These are phyloP conservation scores for Blastobotrys illinoisensis DNA, from an alignment of 1,139 yeast genomes.

Conservation along the genomic window DNA sequence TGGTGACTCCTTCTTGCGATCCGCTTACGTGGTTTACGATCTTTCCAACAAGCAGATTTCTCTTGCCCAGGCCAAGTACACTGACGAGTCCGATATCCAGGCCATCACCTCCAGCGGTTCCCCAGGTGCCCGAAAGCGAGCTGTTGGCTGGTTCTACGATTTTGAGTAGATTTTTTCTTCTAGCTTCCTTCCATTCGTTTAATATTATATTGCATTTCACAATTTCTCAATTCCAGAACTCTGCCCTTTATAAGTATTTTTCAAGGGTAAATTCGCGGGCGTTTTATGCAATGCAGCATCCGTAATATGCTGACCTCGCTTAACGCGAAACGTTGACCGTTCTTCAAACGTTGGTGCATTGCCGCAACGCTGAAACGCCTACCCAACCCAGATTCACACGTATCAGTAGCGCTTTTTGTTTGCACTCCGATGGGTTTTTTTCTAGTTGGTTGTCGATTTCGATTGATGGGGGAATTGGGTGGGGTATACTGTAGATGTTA, in stretches of 20 bases:
- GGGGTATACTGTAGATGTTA: not conserved
- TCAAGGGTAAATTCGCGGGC: not conserved
- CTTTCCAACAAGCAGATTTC: constrained; percentile 57
- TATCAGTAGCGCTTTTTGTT: too few species aligned
- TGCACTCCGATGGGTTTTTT: not conserved
- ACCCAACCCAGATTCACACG: too few species aligned
- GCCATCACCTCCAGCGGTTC: constrained; percentile 11
- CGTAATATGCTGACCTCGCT: not conserved
- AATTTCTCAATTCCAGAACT: too few species aligned
- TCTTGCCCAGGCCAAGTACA: constrained; percentile 53
- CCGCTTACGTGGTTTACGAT: constrained; percentile 74
- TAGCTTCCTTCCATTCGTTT: not conserved
- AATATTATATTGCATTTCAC: not conserved
- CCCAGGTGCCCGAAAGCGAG: constrained; percentile 15
- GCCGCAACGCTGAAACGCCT: too few species aligned
- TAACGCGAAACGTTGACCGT: too few species aligned
- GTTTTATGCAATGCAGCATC: not conserved
- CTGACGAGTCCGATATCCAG: constrained; percentile 16
- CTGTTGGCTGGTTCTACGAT: constrained; percentile 7
- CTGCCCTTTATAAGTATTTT: not conserved
- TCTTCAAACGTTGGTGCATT: not conserved
- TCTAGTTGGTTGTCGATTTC: too few species aligned
- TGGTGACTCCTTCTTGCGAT: constrained; percentile 71
- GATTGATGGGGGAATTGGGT: too few species aligned
- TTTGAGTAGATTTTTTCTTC: not conserved